Evolutionary conservation across 2,329 filamentous ascomycete species (phyloP).

Genomic region (Ceratocystis alfenasii): DNA sequence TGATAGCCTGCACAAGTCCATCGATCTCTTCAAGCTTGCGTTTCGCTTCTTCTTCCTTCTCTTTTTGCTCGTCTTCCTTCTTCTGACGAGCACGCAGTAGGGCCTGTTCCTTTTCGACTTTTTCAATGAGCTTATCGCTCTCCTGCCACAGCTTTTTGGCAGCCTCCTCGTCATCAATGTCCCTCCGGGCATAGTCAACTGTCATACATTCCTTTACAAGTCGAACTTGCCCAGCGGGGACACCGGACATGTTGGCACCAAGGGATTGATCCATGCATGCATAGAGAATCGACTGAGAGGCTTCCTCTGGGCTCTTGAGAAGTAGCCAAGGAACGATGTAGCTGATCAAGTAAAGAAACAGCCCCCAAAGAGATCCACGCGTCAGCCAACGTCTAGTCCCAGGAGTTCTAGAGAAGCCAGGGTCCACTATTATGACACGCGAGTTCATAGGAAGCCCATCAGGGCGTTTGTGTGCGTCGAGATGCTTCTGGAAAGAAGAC

Average conservation of each 20-base stretch:
- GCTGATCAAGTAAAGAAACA: constrained; percentile 61
- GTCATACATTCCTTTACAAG: constrained; percentile 82
- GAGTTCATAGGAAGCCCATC: constrained; percentile 74
- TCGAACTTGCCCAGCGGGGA: constrained; percentile 49
- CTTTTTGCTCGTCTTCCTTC: constrained; percentile 28
- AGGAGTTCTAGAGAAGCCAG: constrained; percentile 71
- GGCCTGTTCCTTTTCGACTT: constrained; percentile 68
- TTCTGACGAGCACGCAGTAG: constrained; percentile 38
- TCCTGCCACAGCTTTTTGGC: constrained; percentile 84
- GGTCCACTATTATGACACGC: constrained; percentile 76
- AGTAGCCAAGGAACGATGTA: constrained; percentile 80
- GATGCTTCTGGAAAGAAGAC: constrained; percentile 80
- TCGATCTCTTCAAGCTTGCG: constrained; percentile 29
- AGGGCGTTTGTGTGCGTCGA: constrained; percentile 70
- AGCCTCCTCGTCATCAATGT: constrained; percentile 64
- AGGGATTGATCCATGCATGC: constrained; percentile 73
- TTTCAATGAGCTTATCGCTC: constrained; percentile 72
- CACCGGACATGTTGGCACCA: constrained; percentile 30
- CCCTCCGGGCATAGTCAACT: constrained; percentile 56
- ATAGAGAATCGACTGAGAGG: constrained; percentile 74
- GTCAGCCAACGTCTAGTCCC: constrained; percentile 81
- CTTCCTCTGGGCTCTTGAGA: constrained; percentile 71
- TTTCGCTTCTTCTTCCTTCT: constrained; percentile 29
- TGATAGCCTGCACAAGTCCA: constrained; percentile 32
- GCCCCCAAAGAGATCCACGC: constrained; percentile 67